Evolutionary conservation across 768 basidiomycete species (phyloP).

Genomic region (Hirschioporus abietinus): DNA sequence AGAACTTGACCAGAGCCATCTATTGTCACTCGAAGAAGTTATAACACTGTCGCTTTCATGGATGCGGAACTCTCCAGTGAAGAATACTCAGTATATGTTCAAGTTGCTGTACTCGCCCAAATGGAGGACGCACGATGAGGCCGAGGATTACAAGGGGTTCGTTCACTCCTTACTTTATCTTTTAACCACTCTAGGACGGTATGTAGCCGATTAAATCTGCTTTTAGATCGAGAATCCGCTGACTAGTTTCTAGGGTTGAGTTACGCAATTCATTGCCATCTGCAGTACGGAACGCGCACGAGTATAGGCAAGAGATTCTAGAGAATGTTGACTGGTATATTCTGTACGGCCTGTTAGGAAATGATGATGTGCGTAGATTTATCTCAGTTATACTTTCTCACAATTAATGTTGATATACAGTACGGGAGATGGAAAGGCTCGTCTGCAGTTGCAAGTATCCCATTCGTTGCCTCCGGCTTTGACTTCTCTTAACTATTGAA

Average conservation of each 20-base stretch:
- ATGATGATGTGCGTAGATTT: background rate
- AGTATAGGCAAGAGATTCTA: background rate
- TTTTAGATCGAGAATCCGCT: background rate
- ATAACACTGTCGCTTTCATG: background rate
- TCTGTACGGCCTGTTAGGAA: background rate
- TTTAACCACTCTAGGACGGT: background rate
- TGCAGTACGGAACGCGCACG: background rate
- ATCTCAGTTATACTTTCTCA: background rate
- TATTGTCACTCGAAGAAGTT: background rate
- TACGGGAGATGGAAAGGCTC: background rate
- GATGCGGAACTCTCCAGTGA: background rate
- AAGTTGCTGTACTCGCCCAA: background rate
- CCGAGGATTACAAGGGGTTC: background rate
- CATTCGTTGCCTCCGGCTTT: no score
- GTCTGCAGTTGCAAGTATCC: background rate
- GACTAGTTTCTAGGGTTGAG: background rate
- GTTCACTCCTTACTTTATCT: background rate
- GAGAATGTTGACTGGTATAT: background rate
- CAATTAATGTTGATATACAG: background rate
- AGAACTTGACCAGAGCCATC: background rate
- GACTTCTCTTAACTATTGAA: no score
- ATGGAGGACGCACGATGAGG: background rate
- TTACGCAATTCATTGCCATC: background rate
- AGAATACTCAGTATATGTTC: background rate
- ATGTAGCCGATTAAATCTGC: background rate